phyloP scores from a whole-genome alignment of 148 eudicot species.

The Persicaria tinctoria region DNA sequence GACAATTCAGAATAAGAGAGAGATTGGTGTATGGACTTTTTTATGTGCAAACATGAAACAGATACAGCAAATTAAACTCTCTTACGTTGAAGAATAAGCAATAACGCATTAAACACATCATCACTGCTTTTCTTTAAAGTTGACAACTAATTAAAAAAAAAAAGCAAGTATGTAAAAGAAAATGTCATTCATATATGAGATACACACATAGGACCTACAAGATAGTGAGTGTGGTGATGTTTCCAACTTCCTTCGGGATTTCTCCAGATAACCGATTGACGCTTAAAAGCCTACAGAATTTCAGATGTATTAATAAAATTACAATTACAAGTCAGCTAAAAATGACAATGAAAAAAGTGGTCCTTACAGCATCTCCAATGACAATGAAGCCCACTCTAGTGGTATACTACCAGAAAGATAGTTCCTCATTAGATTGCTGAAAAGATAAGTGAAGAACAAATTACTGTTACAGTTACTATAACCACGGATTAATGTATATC shows the following conservation, averaged over 20 bases:
- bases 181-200: not conserved
- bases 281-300: conserved; percentile 21
- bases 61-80: not conserved
- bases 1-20: not conserved
- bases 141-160: not conserved
- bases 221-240: conserved; percentile 19
- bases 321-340: not conserved
- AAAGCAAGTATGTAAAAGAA: not conserved
- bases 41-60: not conserved
- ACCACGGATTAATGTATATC: not conserved
- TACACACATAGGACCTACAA: not conserved
- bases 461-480: not conserved
- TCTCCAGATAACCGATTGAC: conserved; percentile 27
- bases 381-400: conserved; percentile 29
- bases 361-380: conserved; percentile 27
- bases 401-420: conserved; percentile 34
- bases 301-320: not conserved
- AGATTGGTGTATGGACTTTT: not conserved
- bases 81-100: not conserved
- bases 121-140: not conserved
- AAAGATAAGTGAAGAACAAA: not conserved
- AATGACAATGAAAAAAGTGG: not conserved
- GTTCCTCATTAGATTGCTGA: conserved; percentile 32
- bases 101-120: not conserved
- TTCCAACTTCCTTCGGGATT: conserved; percentile 26